Evolutionary conservation across 345 rosid species (phyloP), one percentile per base, ranked within the genome.

Genomic region (Microcos paniculata): DNA sequence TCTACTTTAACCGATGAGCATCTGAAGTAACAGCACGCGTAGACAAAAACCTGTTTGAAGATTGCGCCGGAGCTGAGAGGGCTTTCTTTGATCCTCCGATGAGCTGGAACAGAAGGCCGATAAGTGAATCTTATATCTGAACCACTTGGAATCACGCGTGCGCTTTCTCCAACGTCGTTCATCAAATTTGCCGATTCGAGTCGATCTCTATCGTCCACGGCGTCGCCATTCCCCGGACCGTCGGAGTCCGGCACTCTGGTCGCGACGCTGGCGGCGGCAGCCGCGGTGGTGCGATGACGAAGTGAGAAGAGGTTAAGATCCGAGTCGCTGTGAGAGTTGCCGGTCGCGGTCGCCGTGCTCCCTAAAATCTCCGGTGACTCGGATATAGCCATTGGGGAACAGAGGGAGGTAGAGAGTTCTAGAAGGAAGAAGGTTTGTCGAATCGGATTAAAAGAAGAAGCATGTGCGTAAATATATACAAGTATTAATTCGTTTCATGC

Each of bases 41-140:
- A 76, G 2, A 64, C 16, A 2, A 14, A 58, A 62, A 88, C 96
- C 90, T 90, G 95, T 63, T 77, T 85, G 79, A 90, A 90, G 67
- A 90, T 89, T 30, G 80, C 84, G 70, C 80, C 90, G 16, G 95
- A 90, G 76, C 95, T 90, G 8, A 90, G 88, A 53, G 95, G 95
- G 74, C 92, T 90, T 86, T 90, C 95, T 51, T 71, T 87, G 66
- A 86, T 80, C 59, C 73, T 62, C 55, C 85, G 82, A 78, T 90
- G 95, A 49, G 95, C 92, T 14, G 95, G 95, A 72, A 80, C 79
- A 15, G 85, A 85, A 8, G 95, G 86, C 76, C 95, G 81, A 70
- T 80, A 87, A 18, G 82, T 59, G 82, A 85, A 85, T 82, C 69
- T 87, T 11, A 73, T n/a, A 55, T 80, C 90, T 33, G 66, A 14